phyloP scores from a whole-genome alignment of 2,329 filamentous ascomycete genomes.

The Sordariomycetes sp. region DNA sequence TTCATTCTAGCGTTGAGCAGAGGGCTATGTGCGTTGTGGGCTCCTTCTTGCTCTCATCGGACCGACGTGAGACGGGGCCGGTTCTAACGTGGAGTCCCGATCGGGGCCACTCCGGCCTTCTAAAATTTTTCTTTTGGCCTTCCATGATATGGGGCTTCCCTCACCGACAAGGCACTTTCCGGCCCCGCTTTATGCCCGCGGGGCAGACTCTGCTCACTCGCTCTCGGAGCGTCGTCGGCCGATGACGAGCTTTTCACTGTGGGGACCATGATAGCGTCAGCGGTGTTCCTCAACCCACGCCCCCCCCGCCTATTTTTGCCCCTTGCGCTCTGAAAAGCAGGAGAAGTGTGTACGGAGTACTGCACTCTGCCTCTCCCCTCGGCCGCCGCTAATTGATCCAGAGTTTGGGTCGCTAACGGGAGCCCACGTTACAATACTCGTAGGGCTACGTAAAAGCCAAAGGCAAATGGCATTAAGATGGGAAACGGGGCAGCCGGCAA shows the following conservation, averaged over 20 bases:
- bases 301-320: slow-evolving; percentile 1
- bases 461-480: not conserved
- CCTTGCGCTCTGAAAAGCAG: too few relatives aligned
- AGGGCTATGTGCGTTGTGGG: too few relatives aligned
- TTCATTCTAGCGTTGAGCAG: too few relatives aligned
- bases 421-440: not conserved
- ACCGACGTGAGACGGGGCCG: not conserved
- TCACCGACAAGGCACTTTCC: not conserved
- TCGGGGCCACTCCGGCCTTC: not conserved
- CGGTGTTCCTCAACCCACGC: slow-evolving; percentile 1
- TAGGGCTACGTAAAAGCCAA: not conserved
- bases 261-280: not conserved
- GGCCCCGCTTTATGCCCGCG: not conserved
- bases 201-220: not conserved
- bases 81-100: not conserved
- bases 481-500: not conserved
- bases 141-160: slow-evolving; percentile 7
- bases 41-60: not conserved
- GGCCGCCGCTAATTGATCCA: too few relatives aligned
- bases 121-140: slow-evolving; percentile 7
- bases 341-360: too few relatives aligned
- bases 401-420: not conserved
- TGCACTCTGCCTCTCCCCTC: too few relatives aligned
- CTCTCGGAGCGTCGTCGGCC: not conserved
- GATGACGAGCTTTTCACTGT: not conserved